These are phyloP conservation scores for Metschnikowia kofuensis DNA, from an alignment of 805 yeast species.

Conservation along the genomic window DNA sequence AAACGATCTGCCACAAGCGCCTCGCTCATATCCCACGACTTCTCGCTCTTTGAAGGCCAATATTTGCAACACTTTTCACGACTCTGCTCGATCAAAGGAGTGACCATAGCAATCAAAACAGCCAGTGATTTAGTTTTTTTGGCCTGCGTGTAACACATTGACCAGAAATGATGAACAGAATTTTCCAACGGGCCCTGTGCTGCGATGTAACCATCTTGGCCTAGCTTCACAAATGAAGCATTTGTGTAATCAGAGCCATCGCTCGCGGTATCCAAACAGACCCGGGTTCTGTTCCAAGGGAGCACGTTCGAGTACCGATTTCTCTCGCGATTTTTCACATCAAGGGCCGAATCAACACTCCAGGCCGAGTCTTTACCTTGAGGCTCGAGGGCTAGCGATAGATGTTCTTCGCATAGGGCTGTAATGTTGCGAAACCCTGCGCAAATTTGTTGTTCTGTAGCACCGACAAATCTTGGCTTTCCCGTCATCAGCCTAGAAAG, in stretches of 20 bases:
- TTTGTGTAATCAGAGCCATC: conserved; percentile 34
- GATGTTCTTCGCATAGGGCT: conserved; percentile 6
- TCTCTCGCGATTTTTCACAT: conserved; percentile 8
- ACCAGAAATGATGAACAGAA: conserved; percentile 82
- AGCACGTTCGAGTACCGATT: conserved; percentile 63
- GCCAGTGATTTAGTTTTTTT: conserved; percentile 23
- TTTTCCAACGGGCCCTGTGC: conserved; percentile 82
- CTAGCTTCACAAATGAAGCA: conserved; percentile 33
- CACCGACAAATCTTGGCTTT: conserved; percentile 6
- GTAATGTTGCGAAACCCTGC: conserved; percentile 10
- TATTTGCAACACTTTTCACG: conserved; percentile 16
- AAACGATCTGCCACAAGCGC: conserved; percentile 22
- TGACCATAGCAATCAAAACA: conserved; percentile 38
- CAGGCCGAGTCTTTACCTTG: conserved; percentile 5
- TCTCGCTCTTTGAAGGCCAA: conserved; percentile 24
- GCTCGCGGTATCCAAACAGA: conserved; percentile 27
- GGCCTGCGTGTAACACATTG: conserved; percentile 44
- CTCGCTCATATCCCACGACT: conserved; percentile 19
- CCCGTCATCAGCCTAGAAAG: neutral
- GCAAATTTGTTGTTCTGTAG: conserved; percentile 8
- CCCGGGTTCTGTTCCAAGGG: conserved; percentile 64
- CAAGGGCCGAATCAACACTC: conserved; percentile 11
- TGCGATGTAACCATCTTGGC: conserved; percentile 56
- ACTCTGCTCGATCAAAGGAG: conserved; percentile 22
- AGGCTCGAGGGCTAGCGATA: conserved; percentile 12